Percentiles rank a stretch among this genome's conserved stretches.
Conservation (phyloP, 179 eudicot species). For the Silene noctiflora region DNA sequence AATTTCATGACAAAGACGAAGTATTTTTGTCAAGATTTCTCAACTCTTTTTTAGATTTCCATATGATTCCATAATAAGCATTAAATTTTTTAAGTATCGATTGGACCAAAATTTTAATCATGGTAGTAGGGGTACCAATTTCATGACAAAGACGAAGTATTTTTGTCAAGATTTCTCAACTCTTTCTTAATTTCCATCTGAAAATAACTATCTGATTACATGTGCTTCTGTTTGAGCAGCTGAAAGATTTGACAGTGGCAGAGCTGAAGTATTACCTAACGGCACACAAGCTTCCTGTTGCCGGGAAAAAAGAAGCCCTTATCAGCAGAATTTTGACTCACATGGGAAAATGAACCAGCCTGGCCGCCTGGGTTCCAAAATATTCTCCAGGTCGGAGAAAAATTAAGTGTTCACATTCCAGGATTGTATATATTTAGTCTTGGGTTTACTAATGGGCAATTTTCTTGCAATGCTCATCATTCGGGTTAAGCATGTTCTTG, state of each 20-base stretch:
- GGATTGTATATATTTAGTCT: constrained; percentile 12
- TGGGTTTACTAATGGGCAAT: constrained; percentile 9
- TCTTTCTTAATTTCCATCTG: not conserved
- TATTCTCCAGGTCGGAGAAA: not conserved
- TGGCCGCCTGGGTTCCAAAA: not conserved
- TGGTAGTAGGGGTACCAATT: not conserved
- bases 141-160: not conserved
- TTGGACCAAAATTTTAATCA: not conserved
- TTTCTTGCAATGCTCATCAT: not conserved
- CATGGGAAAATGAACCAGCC: constrained; percentile 53
- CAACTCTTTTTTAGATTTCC: not conserved
- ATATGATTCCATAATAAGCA: not conserved
- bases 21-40: too few relatives aligned
- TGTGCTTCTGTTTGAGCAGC: constrained; percentile 36
- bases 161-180: not conserved
- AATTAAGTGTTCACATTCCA: not conserved
- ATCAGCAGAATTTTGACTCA: constrained; percentile 78
- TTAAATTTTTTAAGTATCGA: too few relatives aligned
- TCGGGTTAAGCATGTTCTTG: not conserved
- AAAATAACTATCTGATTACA: not conserved
- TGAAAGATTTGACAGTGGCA: constrained; percentile 71
- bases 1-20: not conserved
- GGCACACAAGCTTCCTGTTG: constrained; percentile 62
- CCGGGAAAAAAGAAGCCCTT: constrained; percentile 80
- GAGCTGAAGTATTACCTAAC: constrained; percentile 74